Conservation (phyloP, 345 rosid species). For the Salix suchowensis region DNA sequence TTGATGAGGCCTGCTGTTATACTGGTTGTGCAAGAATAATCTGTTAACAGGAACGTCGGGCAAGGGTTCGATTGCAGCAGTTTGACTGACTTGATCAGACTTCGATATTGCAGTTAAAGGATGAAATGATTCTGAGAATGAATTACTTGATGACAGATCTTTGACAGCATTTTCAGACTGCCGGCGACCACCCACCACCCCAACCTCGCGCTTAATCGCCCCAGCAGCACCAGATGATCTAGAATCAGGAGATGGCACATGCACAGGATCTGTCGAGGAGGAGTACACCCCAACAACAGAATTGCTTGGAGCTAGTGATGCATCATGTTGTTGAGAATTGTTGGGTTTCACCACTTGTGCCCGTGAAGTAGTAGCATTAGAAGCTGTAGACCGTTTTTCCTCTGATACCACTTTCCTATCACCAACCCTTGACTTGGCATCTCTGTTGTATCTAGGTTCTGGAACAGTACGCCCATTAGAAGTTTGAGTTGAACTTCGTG, state of each 20-base stretch:
- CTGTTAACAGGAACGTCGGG: constrained; percentile 41
- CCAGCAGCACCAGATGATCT: constrained; percentile 70
- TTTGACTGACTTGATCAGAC: constrained; percentile 45
- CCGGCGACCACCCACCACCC: constrained; percentile 66
- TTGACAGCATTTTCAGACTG: constrained; percentile 49
- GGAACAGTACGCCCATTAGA: constrained; percentile 33
- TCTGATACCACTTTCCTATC: constrained; percentile 29
- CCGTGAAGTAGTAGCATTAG: constrained; percentile 28
- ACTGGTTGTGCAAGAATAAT: constrained; percentile 44
- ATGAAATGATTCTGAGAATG: constrained; percentile 54
- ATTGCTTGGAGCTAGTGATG: constrained; percentile 46
- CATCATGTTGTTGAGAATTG: constrained; percentile 34
- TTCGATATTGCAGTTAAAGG: constrained; percentile 49
- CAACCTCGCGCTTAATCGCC: constrained; percentile 91
- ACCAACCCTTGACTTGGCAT: constrained; percentile 26
- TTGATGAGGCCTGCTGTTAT: constrained; percentile 51
- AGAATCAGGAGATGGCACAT: constrained; percentile 90
- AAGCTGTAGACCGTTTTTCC: constrained; percentile 26
- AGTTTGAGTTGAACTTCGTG: constrained; percentile 25
- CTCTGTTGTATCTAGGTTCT: constrained; percentile 29
- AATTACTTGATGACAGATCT: constrained; percentile 38
- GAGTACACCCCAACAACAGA: constrained; percentile 76
- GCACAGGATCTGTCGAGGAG: constrained; percentile 88
- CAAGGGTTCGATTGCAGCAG: constrained; percentile 41
- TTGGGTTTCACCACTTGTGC: constrained; percentile 33